Evolutionary conservation across 164 flowering plant species (phyloP).

Genomic region (Echeveria elegans): DNA sequence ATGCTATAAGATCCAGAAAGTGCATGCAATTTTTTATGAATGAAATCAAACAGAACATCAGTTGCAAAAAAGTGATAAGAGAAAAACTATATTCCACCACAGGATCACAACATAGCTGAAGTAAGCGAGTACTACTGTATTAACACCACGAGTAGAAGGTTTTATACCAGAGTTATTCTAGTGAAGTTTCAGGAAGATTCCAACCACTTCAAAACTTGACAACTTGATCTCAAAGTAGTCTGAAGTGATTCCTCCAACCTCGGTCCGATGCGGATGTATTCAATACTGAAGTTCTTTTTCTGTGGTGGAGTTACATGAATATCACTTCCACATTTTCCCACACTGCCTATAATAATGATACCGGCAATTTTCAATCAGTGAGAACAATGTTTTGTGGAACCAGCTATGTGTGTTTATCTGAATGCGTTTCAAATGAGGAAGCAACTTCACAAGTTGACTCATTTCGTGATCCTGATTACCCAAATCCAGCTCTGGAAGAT

Average conservation of each 20-base stretch:
- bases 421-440: neutral
- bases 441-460: neutral
- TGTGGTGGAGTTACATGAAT: neutral
- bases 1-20: no score
- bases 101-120: no score
- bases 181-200: neutral
- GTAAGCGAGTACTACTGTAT: no score
- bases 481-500: neutral
- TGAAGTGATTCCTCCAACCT: neutral
- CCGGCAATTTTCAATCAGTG: neutral
- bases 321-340: neutral
- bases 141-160: neutral
- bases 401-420: neutral
- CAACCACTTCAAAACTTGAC: neutral
- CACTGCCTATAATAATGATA: neutral
- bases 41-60: no score
- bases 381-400: constrained; percentile 1
- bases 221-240: neutral
- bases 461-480: neutral
- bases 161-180: neutral
- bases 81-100: no score
- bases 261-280: neutral
- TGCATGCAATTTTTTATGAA: no score
- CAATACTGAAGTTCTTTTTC: neutral
- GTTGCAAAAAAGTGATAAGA: no score